Evolutionary conservation across 1,139 yeast species (phyloP).

Genomic region (Pichia sp.): DNA sequence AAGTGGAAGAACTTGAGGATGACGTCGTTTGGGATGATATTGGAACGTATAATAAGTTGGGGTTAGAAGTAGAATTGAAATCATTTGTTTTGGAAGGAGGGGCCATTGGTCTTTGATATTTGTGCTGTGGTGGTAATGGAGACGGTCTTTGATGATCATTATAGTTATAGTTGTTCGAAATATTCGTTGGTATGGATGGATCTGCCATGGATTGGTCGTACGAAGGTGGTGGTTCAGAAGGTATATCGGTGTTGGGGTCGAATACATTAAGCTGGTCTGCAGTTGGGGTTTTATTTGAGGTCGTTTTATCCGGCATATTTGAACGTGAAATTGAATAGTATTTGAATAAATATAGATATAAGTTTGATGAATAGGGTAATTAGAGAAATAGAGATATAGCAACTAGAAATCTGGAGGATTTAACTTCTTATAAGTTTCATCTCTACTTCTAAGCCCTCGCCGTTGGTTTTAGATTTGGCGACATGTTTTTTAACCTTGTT

Average conservation of each 20-base stretch:
- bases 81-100: background rate
- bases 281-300: constrained; percentile 1
- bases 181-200: constrained; percentile 8
- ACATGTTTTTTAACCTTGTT: too few relatives aligned
- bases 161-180: background rate
- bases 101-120: too few relatives aligned
- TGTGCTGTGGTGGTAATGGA: background rate
- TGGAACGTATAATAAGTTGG: background rate
- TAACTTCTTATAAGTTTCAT: too few relatives aligned
- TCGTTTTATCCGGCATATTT: too few relatives aligned
- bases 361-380: too few relatives aligned
- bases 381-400: too few relatives aligned
- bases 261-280: constrained; percentile 10
- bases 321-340: too few relatives aligned
- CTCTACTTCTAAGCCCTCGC: too few relatives aligned
- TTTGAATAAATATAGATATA: too few relatives aligned
- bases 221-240: constrained; percentile 30
- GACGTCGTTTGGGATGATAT: background rate
- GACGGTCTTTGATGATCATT: background rate
- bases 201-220: constrained; percentile 27
- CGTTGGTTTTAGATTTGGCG: too few relatives aligned
- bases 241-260: constrained; percentile 20
- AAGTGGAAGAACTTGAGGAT: background rate
- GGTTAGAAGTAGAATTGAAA: too few relatives aligned
- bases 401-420: too few relatives aligned